Base-by-base conservation (phyloP, 2,329 filamentous ascomycete genomes). In the Trichoderma sp. region DNA sequence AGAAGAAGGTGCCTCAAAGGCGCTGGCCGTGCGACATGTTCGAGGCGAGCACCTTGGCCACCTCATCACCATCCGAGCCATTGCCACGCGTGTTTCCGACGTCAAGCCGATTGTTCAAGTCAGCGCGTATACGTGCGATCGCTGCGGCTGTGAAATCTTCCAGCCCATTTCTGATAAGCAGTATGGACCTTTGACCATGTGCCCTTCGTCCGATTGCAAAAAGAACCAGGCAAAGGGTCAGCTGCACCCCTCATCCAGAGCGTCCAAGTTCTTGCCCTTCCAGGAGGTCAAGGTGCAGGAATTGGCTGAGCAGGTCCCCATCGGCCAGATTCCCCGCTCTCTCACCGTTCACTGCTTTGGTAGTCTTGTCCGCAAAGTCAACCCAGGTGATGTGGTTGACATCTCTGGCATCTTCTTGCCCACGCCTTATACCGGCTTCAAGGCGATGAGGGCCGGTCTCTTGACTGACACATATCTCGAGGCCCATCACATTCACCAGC, bases 281-380 rank as follows among this genome's bases (percentile, higher is more conserved):
- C 96, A 99, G 82, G 96, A 99, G 82, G 90, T 98, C 82, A 98
- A 98, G 84, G 94, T 99, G 71, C 96, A 99, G 82, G 96, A 99
- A 81, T 93, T 98, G 90, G 94, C 96, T n/a, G 96, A 99, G 80
- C 96, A 99, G 81, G 96, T 99, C 0, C 96, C 96, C 8, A 97
- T 99, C 74, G 96, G 96, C 65, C 96, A 99, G 80, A 99, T 99
- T 77, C 96, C 96, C 36, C 90, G 96, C 72, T 94, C 94, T 71
- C 84, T 99, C 74, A 98, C 95, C 0, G 85, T 99, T 26, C 89
- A 97, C 77, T 97, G 94, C 82, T 92, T 97, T 79, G 96, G 96
- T 73, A 93, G 90, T 73, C 87, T 97, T 14, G 94, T 95, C 34
- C 88, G 96, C 72, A 91, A 93, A 77, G 89, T 98, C 78, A 98